Conservation (phyloP, 1,139 yeast genomes). For the Blastobotrys indianensis region DNA sequence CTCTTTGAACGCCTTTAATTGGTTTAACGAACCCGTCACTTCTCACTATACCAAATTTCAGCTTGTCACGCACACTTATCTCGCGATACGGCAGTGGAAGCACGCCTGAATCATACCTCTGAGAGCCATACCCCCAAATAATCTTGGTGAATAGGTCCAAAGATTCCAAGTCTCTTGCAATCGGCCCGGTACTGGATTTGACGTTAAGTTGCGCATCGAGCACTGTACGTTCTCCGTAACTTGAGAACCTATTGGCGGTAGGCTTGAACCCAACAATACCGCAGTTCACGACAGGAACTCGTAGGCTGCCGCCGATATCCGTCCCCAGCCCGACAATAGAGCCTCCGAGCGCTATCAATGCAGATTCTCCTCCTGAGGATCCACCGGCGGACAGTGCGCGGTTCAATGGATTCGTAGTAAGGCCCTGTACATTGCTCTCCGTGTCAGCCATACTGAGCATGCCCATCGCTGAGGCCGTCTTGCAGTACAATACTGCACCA, state of each 20-base stretch:
- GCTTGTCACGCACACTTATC: conserved; percentile 39
- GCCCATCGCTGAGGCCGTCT: conserved; percentile 32
- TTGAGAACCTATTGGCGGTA: conserved; percentile 25
- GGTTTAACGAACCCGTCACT: conserved; percentile 32
- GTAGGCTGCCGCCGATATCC: conserved; percentile 54
- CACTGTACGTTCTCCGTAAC: conserved; percentile 35
- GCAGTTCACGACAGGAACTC: conserved; percentile 47
- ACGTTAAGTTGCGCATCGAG: conserved; percentile 17
- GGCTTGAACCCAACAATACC: conserved; percentile 47
- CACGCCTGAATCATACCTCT: conserved; percentile 42
- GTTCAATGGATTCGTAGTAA: conserved; percentile 43
- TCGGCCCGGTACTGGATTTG: conserved; percentile 45
- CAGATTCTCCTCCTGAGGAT: conserved; percentile 56
- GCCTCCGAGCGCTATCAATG: conserved; percentile 43
- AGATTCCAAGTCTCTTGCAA: conserved; percentile 48
- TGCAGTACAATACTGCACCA: conserved; percentile 52
- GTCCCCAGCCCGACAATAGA: conserved; percentile 49
- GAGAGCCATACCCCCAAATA: conserved; percentile 48
- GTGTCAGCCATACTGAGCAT: conserved; percentile 18
- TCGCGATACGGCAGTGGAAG: conserved; percentile 33
- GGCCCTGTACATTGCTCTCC: conserved; percentile 24
- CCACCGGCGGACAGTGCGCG: conserved; percentile 48
- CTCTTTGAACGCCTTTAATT: conserved; percentile 42
- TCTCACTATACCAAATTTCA: conserved; percentile 32
- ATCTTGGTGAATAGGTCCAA: conserved; percentile 50